phyloP scores from a whole-genome alignment of 306 rosid species.

The Quercus dentata region DNA sequence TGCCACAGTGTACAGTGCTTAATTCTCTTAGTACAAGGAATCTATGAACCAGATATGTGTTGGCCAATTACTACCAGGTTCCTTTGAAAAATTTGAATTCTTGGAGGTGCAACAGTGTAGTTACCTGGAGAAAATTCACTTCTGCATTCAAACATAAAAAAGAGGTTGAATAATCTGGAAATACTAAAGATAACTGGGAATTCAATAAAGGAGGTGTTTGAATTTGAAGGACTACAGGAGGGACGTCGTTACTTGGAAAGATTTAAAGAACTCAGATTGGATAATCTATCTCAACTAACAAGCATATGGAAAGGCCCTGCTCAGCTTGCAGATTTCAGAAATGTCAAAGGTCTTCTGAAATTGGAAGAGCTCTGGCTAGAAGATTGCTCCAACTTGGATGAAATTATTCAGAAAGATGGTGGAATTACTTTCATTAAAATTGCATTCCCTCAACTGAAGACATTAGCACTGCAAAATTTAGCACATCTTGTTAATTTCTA shows the following conservation, averaged over 20 bases:
- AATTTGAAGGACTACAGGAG: background rate
- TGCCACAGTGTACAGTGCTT: too few species aligned
- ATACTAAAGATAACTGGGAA: background rate
- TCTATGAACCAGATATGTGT: background rate
- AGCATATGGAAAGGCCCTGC: background rate
- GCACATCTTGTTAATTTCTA: too few species aligned
- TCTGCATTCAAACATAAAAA: background rate
- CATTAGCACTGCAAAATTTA: too few species aligned
- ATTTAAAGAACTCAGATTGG: too few species aligned
- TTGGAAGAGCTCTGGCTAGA: background rate
- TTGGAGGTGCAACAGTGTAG: background rate
- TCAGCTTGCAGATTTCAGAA: background rate
- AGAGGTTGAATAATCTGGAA: background rate
- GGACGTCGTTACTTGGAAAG: too few species aligned
- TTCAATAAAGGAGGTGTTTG: background rate
- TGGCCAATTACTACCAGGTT: background rate
- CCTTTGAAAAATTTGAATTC: background rate
- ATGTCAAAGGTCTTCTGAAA: background rate
- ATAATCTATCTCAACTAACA: too few species aligned
- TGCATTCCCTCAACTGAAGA: too few species aligned
- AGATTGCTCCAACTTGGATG: background rate
- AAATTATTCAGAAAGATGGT: background rate
- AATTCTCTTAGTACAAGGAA: background rate
- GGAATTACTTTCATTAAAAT: background rate
- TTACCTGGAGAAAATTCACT: background rate